phyloP scores from a whole-genome alignment of 495 filamentous ascomycete genomes.

The Penicillium paradoxum region DNA sequence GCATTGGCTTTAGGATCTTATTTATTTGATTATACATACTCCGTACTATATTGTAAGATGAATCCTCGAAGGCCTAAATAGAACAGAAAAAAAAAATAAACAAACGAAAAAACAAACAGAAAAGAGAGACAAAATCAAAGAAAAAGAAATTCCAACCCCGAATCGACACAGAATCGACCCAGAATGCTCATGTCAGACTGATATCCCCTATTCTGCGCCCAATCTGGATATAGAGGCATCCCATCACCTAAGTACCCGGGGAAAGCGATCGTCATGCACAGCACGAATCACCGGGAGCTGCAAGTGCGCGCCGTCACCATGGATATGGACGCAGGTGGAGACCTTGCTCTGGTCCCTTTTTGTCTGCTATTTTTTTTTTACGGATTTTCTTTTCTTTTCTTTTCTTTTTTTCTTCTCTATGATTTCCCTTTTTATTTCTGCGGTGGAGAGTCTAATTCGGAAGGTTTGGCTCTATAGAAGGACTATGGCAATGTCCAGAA shows the following conservation, averaged over 20 bases:
- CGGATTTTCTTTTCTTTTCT: neutral
- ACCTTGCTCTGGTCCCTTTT: conserved; percentile 1
- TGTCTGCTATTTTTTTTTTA: no score
- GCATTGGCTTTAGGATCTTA: no score
- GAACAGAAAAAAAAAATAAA: neutral
- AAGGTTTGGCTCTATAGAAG: conserved; percentile 4
- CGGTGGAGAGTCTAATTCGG: neutral
- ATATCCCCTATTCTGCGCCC: neutral
- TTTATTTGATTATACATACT: neutral
- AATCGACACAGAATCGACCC: neutral
- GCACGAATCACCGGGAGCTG: conserved; percentile 22
- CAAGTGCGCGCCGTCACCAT: conserved; percentile 28
- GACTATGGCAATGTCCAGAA: neutral
- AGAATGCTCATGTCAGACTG: neutral
- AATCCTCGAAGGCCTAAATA: neutral
- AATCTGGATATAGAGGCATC: neutral
- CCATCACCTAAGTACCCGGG: neutral
- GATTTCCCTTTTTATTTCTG: neutral
- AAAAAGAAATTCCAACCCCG: no score
- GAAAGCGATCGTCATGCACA: conserved; percentile 17
- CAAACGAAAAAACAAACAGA: neutral
- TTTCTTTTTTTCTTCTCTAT: neutral
- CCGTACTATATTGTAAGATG: no score
- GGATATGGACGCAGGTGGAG: conserved; percentile 28
- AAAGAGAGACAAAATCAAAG: neutral